phyloP scores from a whole-genome alignment of 306 rosid genomes.

The Dryas alaskensis region DNA sequence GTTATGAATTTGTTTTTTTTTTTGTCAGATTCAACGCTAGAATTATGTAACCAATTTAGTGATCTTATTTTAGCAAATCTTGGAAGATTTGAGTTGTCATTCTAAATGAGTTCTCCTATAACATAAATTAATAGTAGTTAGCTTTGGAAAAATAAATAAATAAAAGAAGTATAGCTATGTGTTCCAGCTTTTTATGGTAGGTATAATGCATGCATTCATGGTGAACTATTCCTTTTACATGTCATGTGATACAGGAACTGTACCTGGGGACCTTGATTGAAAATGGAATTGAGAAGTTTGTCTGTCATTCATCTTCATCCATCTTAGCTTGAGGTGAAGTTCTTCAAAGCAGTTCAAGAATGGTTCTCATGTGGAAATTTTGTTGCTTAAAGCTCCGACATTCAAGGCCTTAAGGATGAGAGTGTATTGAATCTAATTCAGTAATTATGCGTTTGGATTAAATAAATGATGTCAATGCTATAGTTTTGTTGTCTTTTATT shows the following conservation, averaged over 20 bases:
- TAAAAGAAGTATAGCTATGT: neutral
- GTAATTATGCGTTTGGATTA: conserved; percentile 39
- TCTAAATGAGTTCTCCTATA: too few species aligned
- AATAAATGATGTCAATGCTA: conserved; percentile 42
- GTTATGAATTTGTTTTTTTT: neutral
- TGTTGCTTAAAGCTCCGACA: conserved; percentile 36
- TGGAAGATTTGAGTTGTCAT: neutral
- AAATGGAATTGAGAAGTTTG: conserved; percentile 24
- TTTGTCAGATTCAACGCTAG: neutral
- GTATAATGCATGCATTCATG: conserved; percentile 8
- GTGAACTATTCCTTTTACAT: conserved; percentile 21
- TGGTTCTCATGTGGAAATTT: conserved; percentile 34
- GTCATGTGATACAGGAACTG: conserved; percentile 65
- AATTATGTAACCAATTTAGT: neutral
- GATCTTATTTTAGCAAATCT: neutral
- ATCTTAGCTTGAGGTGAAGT: conserved; percentile 18
- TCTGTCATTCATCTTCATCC: conserved; percentile 17
- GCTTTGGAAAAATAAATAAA: neutral
- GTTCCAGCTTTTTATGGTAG: neutral
- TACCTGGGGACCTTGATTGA: conserved; percentile 85
- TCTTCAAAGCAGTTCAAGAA: conserved; percentile 31
- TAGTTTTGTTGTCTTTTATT: conserved; percentile 34
- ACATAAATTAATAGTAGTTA: neutral
- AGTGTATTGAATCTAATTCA: conserved; percentile 29
- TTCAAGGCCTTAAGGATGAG: conserved; percentile 38